A percentile compares a stretch with the other conserved stretches of the same genome.
phyloP scores from a whole-genome alignment of 2,329 filamentous ascomycete species.

The Huntiella moniliformis region DNA sequence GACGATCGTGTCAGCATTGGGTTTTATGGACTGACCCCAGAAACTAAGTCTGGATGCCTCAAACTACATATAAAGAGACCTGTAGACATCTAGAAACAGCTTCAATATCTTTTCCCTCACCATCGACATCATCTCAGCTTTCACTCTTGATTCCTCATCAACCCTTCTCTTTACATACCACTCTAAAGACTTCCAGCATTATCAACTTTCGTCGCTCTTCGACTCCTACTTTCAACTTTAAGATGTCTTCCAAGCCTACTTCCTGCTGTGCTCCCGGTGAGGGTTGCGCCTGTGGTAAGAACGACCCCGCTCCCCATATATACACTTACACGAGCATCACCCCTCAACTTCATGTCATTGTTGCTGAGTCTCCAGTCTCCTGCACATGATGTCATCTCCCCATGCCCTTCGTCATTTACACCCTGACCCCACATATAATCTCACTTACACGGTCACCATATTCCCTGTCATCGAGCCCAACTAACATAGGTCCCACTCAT shows the following conservation, averaged over 20 bases:
- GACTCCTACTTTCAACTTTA: neutral
- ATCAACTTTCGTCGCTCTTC: neutral
- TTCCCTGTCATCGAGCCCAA: neutral
- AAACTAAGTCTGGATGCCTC: neutral
- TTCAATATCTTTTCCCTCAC: conserved; percentile 1
- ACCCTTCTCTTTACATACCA: neutral
- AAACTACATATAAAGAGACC: conserved; percentile 8
- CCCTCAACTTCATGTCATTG: neutral
- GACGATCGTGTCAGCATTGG: conserved; percentile 2
- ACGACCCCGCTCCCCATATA: conserved; percentile 1
- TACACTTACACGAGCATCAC: neutral
- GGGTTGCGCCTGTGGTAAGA: conserved; percentile 38
- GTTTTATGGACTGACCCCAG: conserved; percentile 3
- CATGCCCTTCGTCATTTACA: too few species aligned
- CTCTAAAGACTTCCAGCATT: neutral
- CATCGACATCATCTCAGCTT: neutral
- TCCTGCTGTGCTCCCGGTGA: conserved; percentile 39
- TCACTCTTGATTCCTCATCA: neutral
- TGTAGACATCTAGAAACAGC: neutral
- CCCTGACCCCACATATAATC: neutral
- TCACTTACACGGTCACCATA: conserved; percentile 3
- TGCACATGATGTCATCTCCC: neutral
- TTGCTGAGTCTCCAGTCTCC: too few species aligned
- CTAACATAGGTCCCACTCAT: conserved; percentile 8
- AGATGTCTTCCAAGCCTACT: conserved; percentile 15